Conservation (phyloP, 2,329 filamentous ascomycete species). For the Aaosphaeria pasadenensis region DNA sequence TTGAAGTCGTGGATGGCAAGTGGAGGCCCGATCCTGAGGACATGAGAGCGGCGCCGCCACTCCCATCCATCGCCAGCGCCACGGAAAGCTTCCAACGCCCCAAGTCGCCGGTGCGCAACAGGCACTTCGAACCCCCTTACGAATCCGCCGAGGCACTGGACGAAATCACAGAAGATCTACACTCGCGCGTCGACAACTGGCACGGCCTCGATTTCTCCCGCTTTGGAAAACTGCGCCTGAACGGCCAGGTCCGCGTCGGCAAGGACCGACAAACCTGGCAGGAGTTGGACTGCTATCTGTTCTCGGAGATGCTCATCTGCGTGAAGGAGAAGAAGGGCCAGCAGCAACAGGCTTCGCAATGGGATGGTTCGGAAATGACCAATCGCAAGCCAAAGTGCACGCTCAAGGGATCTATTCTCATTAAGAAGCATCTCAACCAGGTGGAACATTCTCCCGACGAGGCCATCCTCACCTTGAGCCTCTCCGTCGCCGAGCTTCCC, state of each 20-base stretch:
- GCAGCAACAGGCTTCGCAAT: conserved; percentile 53
- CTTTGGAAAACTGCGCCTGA: conserved; percentile 89
- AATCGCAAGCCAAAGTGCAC: conserved; percentile 73
- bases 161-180: conserved; percentile 80
- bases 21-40: conserved; percentile 87
- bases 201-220: conserved; percentile 89
- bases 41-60: conserved; percentile 54
- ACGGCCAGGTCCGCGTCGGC: conserved; percentile 86
- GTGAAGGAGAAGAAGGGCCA: conserved; percentile 90
- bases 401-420: conserved; percentile 93
- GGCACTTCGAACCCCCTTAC: conserved; percentile 54
- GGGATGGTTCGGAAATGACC: conserved; percentile 55
- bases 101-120: conserved; percentile 59
- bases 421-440: conserved; percentile 95
- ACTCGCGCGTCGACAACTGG: conserved; percentile 94
- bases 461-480: conserved; percentile 79
- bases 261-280: conserved; percentile 98
- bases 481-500: conserved; percentile 88
- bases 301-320: conserved; percentile 98
- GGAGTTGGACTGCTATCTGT: conserved; percentile 94
- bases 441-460: conserved; percentile 74
- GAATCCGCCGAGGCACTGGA: conserved; percentile 75
- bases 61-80: conserved; percentile 48
- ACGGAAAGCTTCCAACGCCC: conserved; percentile 43
- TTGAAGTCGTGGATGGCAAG: conserved; percentile 89